Base-by-base conservation (phyloP, 148 eudicot species). In the Pouteria glomerata region DNA sequence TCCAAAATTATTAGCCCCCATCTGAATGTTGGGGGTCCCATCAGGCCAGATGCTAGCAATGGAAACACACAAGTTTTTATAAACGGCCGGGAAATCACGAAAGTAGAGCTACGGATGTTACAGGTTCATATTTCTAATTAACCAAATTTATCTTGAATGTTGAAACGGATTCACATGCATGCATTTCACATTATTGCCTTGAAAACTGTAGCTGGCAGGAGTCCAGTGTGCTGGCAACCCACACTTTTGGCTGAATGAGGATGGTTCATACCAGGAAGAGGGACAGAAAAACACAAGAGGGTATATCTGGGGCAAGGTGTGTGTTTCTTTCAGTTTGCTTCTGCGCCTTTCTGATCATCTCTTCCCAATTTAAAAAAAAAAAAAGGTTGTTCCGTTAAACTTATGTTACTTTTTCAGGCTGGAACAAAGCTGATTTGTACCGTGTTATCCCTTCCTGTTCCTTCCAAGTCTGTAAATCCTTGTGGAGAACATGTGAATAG, bases 181-280 rank as follows among this genome's bases (percentile, higher is more conserved):
- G 21, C 72, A 66, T 24, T 8, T 53, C 37, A 65, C 44, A 44
- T 56, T 66, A 39, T 62, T 52, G 8, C 73, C 56, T 70, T 67
- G 47, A 47, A 61, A 67, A 37, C 63, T 83, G 69, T 83, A 95
- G 99, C 82, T 95, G 78, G 92, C 99, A 11, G 99, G 99, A 79
- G 99, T 95, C 68, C 97, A 92, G 66, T 95, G 99, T 81, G 99
- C 97, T 68, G 99, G 99, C 23, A 92, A 90, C 83, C 99, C 99
- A 64, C 99, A 95, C 87, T 92, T 95, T 82, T 95, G 99, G 99
- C 92, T 95, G 84, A 95, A 95, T 67, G 99, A 95, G 31, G 99
- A 95, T 77, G 99, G 99, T 70, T 95, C 99, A 44, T 95, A 95
- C 78, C 99, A 92, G 80, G 99, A 95, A 84, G 99, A 95, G 80